Percentiles rank a stretch among this genome's conserved stretches.
Conservation (phyloP, 768 basidiomycete genomes). For the Xerocomus brunneocitrinus region DNA sequence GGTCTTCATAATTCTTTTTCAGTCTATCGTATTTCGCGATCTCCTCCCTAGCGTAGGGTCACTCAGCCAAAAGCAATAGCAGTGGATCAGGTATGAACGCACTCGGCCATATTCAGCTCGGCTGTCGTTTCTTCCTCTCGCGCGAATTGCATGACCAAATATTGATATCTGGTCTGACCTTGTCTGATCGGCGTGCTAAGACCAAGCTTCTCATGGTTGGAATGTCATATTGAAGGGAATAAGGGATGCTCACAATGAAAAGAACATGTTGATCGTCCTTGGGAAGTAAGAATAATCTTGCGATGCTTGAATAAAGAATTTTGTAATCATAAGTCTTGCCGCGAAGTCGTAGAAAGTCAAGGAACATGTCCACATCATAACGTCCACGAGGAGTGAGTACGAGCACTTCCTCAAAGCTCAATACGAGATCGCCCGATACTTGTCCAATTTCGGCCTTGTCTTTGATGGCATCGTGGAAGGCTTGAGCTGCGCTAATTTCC, state of each 20-base stretch:
- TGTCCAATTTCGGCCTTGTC: slow-evolving; percentile 94
- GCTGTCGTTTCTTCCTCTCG: slow-evolving; percentile 96
- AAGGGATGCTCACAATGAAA: slow-evolving; percentile 68
- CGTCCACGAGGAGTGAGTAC: slow-evolving; percentile 94
- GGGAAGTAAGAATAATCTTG: slow-evolving; percentile 85
- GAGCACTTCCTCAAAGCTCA: slow-evolving; percentile 92
- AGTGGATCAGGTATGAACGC: slow-evolving; percentile 27
- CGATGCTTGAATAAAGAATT: slow-evolving; percentile 84
- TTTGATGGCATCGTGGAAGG: slow-evolving; percentile 94
- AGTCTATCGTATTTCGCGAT: slow-evolving; percentile 75
- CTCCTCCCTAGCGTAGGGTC: slow-evolving; percentile 52
- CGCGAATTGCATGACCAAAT: slow-evolving; percentile 97
- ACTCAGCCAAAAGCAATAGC: background rate
- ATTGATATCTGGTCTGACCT: slow-evolving; percentile 97
- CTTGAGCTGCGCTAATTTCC: slow-evolving; percentile 88
- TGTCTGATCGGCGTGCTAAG: slow-evolving; percentile 92
- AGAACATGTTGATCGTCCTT: slow-evolving; percentile 96
- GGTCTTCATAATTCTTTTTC: slow-evolving; percentile 91
- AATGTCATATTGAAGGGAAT: background rate
- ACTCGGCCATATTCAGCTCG: slow-evolving; percentile 91
- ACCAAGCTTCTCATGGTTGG: slow-evolving; percentile 57
- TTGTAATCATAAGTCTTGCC: slow-evolving; percentile 99
- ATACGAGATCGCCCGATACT: slow-evolving; percentile 84
- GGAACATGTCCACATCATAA: slow-evolving; percentile 98
- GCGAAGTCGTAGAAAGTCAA: slow-evolving; percentile 88